These are phyloP conservation scores for Toxoplasma gondii DNA, from an alignment of 169 alveolate species.

Conservation along the genomic window DNA sequence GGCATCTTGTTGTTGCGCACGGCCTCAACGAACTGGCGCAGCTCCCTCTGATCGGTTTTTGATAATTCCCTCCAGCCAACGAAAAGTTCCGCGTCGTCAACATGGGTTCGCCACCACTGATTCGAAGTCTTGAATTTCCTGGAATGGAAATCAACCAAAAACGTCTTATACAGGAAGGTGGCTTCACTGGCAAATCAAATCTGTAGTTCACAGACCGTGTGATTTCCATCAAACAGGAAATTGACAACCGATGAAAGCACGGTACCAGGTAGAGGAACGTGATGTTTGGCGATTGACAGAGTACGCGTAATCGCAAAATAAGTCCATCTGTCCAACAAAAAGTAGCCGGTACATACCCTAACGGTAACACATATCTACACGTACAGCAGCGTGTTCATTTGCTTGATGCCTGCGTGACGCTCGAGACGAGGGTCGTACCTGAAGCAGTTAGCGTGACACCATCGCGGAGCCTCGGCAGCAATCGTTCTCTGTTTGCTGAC, in stretches of 20 bases:
- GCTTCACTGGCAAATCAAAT: too few relatives aligned
- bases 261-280: too few relatives aligned
- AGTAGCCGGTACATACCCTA: too few relatives aligned
- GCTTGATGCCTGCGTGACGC: too few relatives aligned
- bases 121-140: slow-evolving; percentile 7
- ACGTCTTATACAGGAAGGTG: not conserved
- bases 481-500: not conserved
- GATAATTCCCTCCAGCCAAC: slow-evolving; percentile 3
- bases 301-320: too few relatives aligned
- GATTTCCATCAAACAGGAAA: too few relatives aligned
- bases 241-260: too few relatives aligned
- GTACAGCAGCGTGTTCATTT: too few relatives aligned
- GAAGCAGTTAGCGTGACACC: slow-evolving; percentile 41
- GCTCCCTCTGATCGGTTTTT: not conserved
- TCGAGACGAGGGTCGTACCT: not conserved
- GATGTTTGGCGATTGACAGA: too few relatives aligned
- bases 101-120: slow-evolving; percentile 18
- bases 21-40: slow-evolving; percentile 10
- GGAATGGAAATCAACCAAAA: not conserved
- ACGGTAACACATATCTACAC: too few relatives aligned
- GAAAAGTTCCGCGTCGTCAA: not conserved
- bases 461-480: slow-evolving; percentile 30
- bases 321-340: too few relatives aligned
- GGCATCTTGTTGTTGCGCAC: not conserved
- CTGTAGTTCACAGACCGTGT: too few relatives aligned